phyloP scores from a whole-genome alignment of 176 grass and related monocot genomes.

The Musa acuminata region DNA sequence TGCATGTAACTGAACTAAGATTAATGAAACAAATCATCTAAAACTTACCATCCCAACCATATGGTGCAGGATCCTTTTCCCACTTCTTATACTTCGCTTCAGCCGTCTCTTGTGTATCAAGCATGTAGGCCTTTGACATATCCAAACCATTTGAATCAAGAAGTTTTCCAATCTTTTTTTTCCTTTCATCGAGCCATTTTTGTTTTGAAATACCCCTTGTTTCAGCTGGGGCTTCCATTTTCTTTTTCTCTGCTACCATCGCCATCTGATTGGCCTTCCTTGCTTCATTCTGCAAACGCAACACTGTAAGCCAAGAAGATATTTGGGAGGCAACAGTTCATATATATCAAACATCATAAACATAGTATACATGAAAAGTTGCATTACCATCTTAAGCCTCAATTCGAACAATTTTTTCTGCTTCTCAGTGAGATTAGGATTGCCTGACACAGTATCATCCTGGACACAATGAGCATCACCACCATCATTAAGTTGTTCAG shows the following conservation, averaged over 20 bases:
- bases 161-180: conserved; percentile 90
- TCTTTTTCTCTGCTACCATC: conserved; percentile 88
- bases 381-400: conserved; percentile 73
- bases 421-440: conserved; percentile 70
- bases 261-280: conserved; percentile 88
- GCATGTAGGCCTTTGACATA: conserved; percentile 88
- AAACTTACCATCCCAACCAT: conserved; percentile 84
- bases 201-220: conserved; percentile 86
- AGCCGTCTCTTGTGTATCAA: conserved; percentile 74
- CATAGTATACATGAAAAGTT: not conserved
- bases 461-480: conserved; percentile 8
- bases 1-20: not conserved
- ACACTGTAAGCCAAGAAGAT: too few species aligned
- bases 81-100: conserved; percentile 91
- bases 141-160: conserved; percentile 93
- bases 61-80: conserved; percentile 86
- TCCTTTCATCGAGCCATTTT: conserved; percentile 89
- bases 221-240: conserved; percentile 65
- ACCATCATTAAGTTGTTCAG: conserved; percentile 15
- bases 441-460: conserved; percentile 27
- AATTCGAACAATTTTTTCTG: conserved; percentile 70
- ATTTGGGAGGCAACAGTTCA: too few species aligned
- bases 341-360: not conserved
- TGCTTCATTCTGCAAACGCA: conserved; percentile 53
- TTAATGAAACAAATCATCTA: conserved; percentile 1